Evolutionary conservation across 2,329 filamentous ascomycete species (phyloP).

Genomic region (Exophiala calicioides): DNA sequence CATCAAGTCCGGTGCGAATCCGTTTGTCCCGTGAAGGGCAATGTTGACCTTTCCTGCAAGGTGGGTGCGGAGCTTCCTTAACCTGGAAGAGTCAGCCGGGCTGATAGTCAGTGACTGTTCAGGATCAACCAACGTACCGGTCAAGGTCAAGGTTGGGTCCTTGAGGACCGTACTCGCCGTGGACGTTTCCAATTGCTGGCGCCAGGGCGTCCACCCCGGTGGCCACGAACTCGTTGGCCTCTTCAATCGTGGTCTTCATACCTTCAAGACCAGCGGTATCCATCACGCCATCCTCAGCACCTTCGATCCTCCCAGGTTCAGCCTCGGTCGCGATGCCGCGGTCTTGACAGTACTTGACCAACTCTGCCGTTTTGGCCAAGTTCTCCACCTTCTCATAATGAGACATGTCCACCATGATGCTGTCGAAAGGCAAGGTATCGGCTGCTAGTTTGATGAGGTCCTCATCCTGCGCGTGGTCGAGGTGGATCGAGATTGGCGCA

Average conservation of each 20-base stretch:
- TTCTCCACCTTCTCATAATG: constrained; percentile 73
- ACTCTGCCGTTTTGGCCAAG: constrained; percentile 62
- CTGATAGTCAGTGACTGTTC: too few relatives aligned
- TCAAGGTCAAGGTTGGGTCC: too few relatives aligned
- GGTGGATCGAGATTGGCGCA: constrained; percentile 64
- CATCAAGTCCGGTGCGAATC: constrained; percentile 58
- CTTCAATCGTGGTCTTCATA: constrained; percentile 66
- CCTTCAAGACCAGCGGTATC: constrained; percentile 62
- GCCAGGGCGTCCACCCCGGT: constrained; percentile 74
- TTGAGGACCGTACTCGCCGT: constrained; percentile 74
- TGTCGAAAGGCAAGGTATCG: constrained; percentile 61
- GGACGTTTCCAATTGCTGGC: constrained; percentile 74
- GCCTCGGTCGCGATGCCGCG: constrained; percentile 69
- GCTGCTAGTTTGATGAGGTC: constrained; percentile 63
- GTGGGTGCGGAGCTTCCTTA: too few relatives aligned
- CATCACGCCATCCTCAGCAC: constrained; percentile 72
- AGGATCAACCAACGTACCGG: too few relatives aligned
- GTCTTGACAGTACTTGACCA: constrained; percentile 64
- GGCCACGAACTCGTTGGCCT: constrained; percentile 68
- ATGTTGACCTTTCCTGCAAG: too few relatives aligned
- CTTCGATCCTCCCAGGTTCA: constrained; percentile 70
- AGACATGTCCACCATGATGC: constrained; percentile 77
- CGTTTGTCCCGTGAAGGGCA: too few relatives aligned
- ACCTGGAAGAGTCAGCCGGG: too few relatives aligned
- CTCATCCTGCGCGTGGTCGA: constrained; percentile 67